These are phyloP conservation scores for Zoysia matrella DNA, from an alignment of 202 grass and related monocot species.

Conservation along the genomic window DNA sequence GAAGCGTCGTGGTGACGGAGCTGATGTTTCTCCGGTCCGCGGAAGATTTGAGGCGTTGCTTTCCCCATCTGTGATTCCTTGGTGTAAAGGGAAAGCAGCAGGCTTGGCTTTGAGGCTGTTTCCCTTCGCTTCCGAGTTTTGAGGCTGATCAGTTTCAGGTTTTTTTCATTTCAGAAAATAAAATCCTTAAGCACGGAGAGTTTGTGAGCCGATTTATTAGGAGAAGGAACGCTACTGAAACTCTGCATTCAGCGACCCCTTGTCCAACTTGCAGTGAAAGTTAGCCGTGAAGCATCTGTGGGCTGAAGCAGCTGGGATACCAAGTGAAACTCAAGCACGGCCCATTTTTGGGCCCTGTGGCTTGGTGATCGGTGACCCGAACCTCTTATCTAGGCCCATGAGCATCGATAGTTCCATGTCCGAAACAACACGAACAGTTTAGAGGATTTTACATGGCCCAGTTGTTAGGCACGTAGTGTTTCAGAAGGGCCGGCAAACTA, in stretches of 20 bases:
- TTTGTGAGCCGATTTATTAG: background rate
- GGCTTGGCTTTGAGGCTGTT: background rate
- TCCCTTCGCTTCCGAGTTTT: background rate
- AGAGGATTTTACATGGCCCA: background rate
- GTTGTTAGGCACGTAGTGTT: background rate
- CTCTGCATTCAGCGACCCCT: background rate
- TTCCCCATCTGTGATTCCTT: conserved; percentile 32
- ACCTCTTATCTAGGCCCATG: background rate
- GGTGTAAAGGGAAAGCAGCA: conserved; percentile 36
- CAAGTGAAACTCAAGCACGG: background rate
- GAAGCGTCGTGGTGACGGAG: background rate
- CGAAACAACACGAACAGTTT: background rate
- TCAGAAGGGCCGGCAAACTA: background rate
- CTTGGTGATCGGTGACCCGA: background rate
- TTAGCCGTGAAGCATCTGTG: background rate
- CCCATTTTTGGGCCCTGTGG: background rate
- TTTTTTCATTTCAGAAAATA: background rate
- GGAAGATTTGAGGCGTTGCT: conserved; percentile 9
- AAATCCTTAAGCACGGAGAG: background rate
- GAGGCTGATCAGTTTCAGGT: background rate
- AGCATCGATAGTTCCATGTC: background rate
- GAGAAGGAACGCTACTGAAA: background rate
- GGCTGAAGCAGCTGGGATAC: background rate
- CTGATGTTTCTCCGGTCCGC: conserved; percentile 9
- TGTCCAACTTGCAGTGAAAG: background rate